A percentile compares a stretch with the other conserved stretches of the same genome.
These are phyloP conservation scores for Pichiaceae sp. DNA, from an alignment of 1,139 yeast species.

Conservation along the genomic window DNA sequence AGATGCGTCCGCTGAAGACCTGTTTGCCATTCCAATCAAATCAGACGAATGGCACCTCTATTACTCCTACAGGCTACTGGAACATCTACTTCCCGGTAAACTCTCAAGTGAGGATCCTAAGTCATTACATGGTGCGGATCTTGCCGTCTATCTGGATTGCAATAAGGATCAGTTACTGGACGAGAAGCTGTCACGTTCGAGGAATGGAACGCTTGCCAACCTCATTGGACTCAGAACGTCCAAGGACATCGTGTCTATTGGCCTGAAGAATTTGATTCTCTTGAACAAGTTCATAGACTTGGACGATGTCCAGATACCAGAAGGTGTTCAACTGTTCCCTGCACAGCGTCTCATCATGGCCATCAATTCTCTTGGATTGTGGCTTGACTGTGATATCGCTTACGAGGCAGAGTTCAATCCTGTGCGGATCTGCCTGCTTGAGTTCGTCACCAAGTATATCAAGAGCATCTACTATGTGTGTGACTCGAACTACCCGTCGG, in stretches of 20 bases:
- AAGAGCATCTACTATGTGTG: constrained; percentile 18
- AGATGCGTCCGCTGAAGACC: background rate
- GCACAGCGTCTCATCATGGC: constrained; percentile 57
- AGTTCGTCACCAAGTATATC: constrained; percentile 30
- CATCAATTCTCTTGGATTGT: constrained; percentile 38
- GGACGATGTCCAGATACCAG: constrained; percentile 22
- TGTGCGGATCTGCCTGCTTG: constrained; percentile 44
- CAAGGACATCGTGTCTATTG: constrained; percentile 32
- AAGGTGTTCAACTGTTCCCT: constrained; percentile 34
- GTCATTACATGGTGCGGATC: constrained; percentile 3
- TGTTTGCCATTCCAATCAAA: too few relatives aligned
- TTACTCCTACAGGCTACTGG: background rate
- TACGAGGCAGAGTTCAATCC: constrained; percentile 46
- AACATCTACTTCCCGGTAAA: background rate
- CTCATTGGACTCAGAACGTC: constrained; percentile 42
- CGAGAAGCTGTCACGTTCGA: constrained; percentile 37
- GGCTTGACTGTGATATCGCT: constrained; percentile 57
- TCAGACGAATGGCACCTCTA: background rate
- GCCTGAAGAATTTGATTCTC: constrained; percentile 40
- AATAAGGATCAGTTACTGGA: constrained; percentile 29
- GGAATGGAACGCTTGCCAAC: constrained; percentile 60
- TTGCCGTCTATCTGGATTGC: constrained; percentile 32
- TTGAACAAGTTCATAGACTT: constrained; percentile 38
- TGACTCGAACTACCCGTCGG: constrained; percentile 22
- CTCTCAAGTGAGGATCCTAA: background rate